A percentile compares a stretch with the other conserved stretches of the same genome.
These are phyloP conservation scores for Hymenoscyphus scutula DNA, from an alignment of 2,329 filamentous ascomycete species.

Conservation along the genomic window DNA sequence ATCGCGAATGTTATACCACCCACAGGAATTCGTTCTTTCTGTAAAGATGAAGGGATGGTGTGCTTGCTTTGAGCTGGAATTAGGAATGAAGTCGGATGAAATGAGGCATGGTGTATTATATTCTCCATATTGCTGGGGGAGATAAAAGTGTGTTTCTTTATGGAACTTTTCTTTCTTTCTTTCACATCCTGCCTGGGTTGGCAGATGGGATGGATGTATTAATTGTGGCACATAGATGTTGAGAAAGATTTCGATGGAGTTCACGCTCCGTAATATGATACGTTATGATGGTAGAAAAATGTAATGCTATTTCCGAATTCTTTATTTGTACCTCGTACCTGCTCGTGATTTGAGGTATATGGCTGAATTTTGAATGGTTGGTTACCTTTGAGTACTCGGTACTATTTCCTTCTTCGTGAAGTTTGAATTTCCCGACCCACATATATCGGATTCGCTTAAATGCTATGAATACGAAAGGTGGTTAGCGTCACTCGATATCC, in stretches of 20 bases:
- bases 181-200: neutral
- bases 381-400: too few species aligned
- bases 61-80: neutral
- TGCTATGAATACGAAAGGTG: too few species aligned
- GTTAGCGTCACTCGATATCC: too few species aligned
- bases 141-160: neutral
- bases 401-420: too few species aligned
- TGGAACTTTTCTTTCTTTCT: neutral
- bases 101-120: too few species aligned
- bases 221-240: neutral
- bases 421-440: too few species aligned
- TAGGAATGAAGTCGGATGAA: neutral
- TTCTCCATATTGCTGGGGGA: neutral
- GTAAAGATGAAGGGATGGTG: neutral
- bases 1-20: conserved; percentile 3
- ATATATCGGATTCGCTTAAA: too few species aligned
- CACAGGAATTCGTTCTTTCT: neutral
- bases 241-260: neutral
- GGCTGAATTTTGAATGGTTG: too few species aligned
- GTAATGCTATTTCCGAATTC: neutral
- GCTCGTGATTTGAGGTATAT: neutral
- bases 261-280: neutral
- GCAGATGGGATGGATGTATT: neutral
- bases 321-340: too few species aligned
- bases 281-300: conserved; percentile 2